Evolutionary conservation across 164 flowering plant genomes (phyloP), one percentile per base, ranked within the genome.

Genomic region (Pachysandra terminalis): DNA sequence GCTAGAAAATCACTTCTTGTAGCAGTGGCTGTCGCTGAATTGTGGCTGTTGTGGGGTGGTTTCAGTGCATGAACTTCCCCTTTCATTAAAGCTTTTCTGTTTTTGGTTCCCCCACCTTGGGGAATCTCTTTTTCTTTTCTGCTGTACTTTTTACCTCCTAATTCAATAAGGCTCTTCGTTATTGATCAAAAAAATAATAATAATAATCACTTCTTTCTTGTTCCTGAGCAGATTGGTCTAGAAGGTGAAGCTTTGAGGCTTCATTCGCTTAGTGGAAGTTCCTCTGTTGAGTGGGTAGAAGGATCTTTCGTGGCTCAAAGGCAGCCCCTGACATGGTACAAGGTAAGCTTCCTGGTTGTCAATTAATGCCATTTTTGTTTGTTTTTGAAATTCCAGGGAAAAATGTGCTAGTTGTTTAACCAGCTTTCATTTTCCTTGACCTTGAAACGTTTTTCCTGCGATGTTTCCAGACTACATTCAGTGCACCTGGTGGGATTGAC

Each of bases 271-370:
- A 79, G 76, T 68, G 96, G 93, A 54, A 85, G 86, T 74, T 79
- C 90, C 26, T 83, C 90, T 27, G 97, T 89, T 26, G 91, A 89
- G 73, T 96, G 99, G 99, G 61, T 71, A 8, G 73, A 77, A 62
- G 93, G 89, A 66, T 75, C 89, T 26, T 69, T 66, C 19, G 40
- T 84, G 56, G 80, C 80, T 64, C 75, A 78, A 72, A 82, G 81
- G 52, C 90, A 86, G 70, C 92, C 97, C 0, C 45, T 96, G 56
- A 90, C 85, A 49, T 96, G 99, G 99, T 93, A 90, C 73, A 93
- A 90, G 90, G 99, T 93, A 63, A 80, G 83, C 56, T 67, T 45
- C 51, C 64, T 27, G 45, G 64, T 0, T 24, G 22, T 28, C 61
- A 52, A 2, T 59, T 40, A 37, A 2, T 64, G 55, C 40, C 49